Percentiles rank a stretch among this genome's conserved stretches.
Evolutionary conservation across 306 rosid genomes (phyloP).

Genomic region (barrel medic (Medicago truncatula)): DNA sequence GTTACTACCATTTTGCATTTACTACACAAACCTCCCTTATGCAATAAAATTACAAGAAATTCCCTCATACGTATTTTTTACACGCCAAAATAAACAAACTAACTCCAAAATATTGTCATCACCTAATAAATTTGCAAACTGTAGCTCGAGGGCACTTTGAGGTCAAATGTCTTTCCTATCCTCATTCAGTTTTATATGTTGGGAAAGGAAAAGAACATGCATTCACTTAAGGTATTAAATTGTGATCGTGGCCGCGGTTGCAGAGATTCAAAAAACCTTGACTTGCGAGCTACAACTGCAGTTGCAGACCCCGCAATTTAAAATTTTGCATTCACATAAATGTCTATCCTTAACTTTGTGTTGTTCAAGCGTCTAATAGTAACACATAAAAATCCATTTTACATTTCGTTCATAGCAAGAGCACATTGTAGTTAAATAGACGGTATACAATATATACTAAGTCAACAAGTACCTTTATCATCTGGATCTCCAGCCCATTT

Average conservation of each 20-base stretch:
- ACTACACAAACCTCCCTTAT: too few relatives aligned
- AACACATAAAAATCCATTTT: background rate
- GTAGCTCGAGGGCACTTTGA: too few relatives aligned
- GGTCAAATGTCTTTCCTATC: too few relatives aligned
- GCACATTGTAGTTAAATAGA: background rate
- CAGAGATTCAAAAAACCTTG: background rate
- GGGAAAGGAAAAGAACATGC: too few relatives aligned
- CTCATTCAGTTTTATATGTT: too few relatives aligned
- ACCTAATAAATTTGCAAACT: too few relatives aligned
- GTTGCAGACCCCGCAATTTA: background rate
- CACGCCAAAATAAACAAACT: too few relatives aligned
- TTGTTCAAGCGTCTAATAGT: background rate
- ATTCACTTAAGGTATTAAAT: too few relatives aligned
- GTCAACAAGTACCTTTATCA: constrained; percentile 71
- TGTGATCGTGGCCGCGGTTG: background rate
- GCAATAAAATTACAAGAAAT: too few relatives aligned
- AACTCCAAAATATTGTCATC: too few relatives aligned
- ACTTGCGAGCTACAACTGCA: too few relatives aligned
- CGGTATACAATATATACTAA: background rate
- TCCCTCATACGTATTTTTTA: too few relatives aligned
- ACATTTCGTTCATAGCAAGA: background rate
- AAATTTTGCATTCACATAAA: background rate
- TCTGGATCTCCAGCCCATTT: constrained; percentile 93
- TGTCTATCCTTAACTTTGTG: background rate
- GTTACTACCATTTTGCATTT: background rate